These are phyloP conservation scores for Tolypocladium cylindrosporum DNA, from an alignment of 2,329 filamentous ascomycete genomes.

Conservation along the genomic window DNA sequence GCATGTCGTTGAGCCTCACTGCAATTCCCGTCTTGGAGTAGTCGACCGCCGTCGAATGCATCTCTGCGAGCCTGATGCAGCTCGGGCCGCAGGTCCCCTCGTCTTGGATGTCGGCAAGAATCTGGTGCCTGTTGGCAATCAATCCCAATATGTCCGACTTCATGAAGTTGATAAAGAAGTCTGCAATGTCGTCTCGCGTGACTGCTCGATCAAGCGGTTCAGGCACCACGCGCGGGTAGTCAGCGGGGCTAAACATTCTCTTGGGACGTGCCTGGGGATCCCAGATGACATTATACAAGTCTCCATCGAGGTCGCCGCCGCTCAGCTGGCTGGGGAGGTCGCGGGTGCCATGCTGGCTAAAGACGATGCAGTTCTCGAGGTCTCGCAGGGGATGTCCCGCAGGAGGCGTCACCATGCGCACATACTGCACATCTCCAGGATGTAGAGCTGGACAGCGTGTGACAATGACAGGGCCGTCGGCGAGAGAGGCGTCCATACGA, in stretches of 20 bases:
- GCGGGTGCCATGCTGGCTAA: slow-evolving; percentile 59
- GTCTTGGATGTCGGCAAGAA: slow-evolving; percentile 48
- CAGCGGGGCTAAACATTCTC: slow-evolving; percentile 45
- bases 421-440: slow-evolving; percentile 68
- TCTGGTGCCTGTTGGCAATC: slow-evolving; percentile 54
- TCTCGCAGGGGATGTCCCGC: slow-evolving; percentile 46
- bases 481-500: slow-evolving; percentile 18
- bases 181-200: slow-evolving; percentile 54
- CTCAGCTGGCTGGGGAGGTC: slow-evolving; percentile 72
- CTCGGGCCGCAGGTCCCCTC: slow-evolving; percentile 40
- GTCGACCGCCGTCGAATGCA: slow-evolving; percentile 65
- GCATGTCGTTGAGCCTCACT: slow-evolving; percentile 36
- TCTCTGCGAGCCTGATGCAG: slow-evolving; percentile 46
- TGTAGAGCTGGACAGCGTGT: slow-evolving; percentile 76
- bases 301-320: slow-evolving; percentile 77
- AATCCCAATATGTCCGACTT: slow-evolving; percentile 53
- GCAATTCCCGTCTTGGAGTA: slow-evolving; percentile 66
- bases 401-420: slow-evolving; percentile 51
- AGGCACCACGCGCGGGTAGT: slow-evolving; percentile 54
- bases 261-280: slow-evolving; percentile 42
- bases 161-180: slow-evolving; percentile 77
- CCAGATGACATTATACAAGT: slow-evolving; percentile 73
- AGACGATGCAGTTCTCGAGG: slow-evolving; percentile 67
- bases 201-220: slow-evolving; percentile 53
- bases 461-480: slow-evolving; percentile 43